phyloP scores from a whole-genome alignment of 306 rosid species.

The Castanospermum australe region DNA sequence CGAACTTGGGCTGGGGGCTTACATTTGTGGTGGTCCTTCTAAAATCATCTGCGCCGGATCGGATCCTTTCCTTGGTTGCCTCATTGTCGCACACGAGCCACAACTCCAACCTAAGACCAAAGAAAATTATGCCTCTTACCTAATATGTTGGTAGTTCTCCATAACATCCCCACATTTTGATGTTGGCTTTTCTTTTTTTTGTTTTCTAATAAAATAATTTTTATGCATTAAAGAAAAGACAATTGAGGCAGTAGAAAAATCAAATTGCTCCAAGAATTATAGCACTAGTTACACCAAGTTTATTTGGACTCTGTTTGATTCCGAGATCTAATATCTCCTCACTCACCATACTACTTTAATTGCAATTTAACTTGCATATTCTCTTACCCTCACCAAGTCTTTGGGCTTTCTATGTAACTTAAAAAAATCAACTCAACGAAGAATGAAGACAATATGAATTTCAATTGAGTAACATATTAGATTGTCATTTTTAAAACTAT shows the following conservation, averaged over 20 bases:
- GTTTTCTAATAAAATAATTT: not conserved
- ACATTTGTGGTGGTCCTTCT: not conserved
- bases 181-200: not conserved
- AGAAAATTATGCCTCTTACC: not conserved
- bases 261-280: too few relatives aligned
- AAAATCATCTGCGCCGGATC: not conserved
- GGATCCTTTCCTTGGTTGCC: not conserved
- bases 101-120: not conserved
- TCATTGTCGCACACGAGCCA: not conserved
- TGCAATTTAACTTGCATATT: too few relatives aligned
- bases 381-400: too few relatives aligned
- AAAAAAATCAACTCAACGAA: not conserved
- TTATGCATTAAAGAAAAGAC: not conserved
- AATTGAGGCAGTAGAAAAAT: not conserved
- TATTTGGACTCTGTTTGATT: too few relatives aligned
- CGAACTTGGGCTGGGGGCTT: not conserved
- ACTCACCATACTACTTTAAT: too few relatives aligned
- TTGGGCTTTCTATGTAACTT: too few relatives aligned
- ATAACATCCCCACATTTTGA: not conserved
- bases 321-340: too few relatives aligned
- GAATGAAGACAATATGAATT: not conserved
- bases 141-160: not conserved
- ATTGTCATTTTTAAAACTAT: not conserved
- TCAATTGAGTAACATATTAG: not conserved
- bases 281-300: too few relatives aligned